These are phyloP conservation scores for Sarocladium strictum DNA, from an alignment of 2,329 filamentous ascomycete species.

Conservation along the genomic window DNA sequence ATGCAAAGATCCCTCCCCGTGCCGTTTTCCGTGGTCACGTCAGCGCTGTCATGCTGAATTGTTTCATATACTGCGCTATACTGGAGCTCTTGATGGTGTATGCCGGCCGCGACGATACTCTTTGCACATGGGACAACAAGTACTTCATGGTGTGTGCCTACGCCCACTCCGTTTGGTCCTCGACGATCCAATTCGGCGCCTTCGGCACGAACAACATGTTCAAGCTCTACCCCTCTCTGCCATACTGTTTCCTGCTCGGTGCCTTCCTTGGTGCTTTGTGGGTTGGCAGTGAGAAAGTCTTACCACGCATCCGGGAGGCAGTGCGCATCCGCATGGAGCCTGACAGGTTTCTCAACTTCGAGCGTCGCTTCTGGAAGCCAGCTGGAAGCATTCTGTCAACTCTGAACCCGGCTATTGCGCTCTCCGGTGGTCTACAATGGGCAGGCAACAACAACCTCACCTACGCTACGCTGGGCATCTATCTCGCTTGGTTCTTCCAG, in stretches of 20 bases:
- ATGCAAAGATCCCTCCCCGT: constrained; percentile 23
- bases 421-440: constrained; percentile 23
- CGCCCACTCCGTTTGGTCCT: constrained; percentile 24
- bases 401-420: constrained; percentile 37
- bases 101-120: constrained; percentile 21
- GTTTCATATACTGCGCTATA: constrained; percentile 29
- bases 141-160: constrained; percentile 24
- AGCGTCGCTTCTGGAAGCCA: constrained; percentile 19
- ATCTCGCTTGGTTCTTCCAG: constrained; percentile 21
- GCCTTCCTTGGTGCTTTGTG: constrained; percentile 23
- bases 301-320: constrained; percentile 15
- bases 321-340: constrained; percentile 14
- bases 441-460: constrained; percentile 23
- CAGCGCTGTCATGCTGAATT: constrained; percentile 16
- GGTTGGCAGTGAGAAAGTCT: constrained; percentile 19
- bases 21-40: constrained; percentile 23
- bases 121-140: constrained; percentile 20
- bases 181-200: constrained; percentile 20
- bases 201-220: constrained; percentile 21
- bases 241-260: constrained; percentile 29
- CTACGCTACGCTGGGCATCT: constrained; percentile 23
- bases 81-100: constrained; percentile 13
- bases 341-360: constrained; percentile 15
- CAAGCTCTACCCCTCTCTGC: constrained; percentile 18
- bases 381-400: constrained; percentile 32